Evolutionary conservation across 148 eudicot species (phyloP), one percentile per base, ranked within the genome.

Genomic region (Nepenthes mirabilis): DNA sequence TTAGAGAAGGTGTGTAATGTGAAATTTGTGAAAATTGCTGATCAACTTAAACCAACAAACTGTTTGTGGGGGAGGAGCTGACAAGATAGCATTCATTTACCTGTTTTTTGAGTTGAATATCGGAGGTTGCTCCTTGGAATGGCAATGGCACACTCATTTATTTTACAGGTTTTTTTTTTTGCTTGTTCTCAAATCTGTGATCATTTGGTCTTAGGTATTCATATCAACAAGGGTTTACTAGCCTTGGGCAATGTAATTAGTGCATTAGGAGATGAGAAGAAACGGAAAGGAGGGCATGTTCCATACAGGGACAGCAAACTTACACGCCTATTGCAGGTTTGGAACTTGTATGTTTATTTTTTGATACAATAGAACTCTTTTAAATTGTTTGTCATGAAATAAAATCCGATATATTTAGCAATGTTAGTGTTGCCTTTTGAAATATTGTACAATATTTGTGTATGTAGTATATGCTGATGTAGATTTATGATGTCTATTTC

Each of bases 161-260:
- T 34, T 33, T 54, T 23, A n/a, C 11, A 12, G 9, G 9, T 37
- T 10, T 14, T 52, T 50, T 50, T 36, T 52, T 37, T 37, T 68
- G 23, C 43, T 33, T 55, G 2, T 33, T 1, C 36, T 32, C 47
- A 55, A 4, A 14, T 37, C 32, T 34, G 3, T 2, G 14, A 33
- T 36, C 43, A n/a, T 45, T 33, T 57, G 56, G 6, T 40, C 9
- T 40, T 61, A 93, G 99, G 99, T 33, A 89, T 93, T 64, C 99
- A 93, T 70, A 93, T 93, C 67, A 93, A 93, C 64, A 93, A 89
- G 71, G 99, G 99, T 43, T 69, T 93, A 72, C 60, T 93, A 37
- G 90, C 99, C 37, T 89, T 93, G 40, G 99, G 99, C 1, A 93
- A 93, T 72, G 99, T 93, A 34, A 93, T 93, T 9, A 89, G 99